Base-by-base conservation (phyloP, 83 land plant genomes). In the Larix sibirica region DNA sequence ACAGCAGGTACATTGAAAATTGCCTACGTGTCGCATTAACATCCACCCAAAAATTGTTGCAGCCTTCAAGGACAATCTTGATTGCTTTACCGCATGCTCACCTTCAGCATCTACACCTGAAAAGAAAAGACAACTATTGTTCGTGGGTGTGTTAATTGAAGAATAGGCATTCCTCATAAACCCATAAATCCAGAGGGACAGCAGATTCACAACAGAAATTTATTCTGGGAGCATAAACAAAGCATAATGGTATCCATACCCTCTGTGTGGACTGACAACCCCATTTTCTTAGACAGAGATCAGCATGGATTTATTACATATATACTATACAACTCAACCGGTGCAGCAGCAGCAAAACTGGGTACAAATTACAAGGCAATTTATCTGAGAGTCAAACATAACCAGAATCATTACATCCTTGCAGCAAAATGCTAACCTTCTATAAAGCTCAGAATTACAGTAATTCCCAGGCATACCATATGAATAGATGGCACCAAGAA, bases 21-120 rank as follows among this genome's bases (percentile, higher is more conserved):
- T 21, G 44, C 6, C 42, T 56, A 7, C 62, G 62, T 63, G 21
- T 64, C 16, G 16, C 14, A 62, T 54, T 71, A 44, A 71, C 76
- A 71, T 40, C 21, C 50, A 73, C 77, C 77, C 77, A 73, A 73
- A 68, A 42, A 40, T 5, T 2, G 74, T 21, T 64, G 68, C 68
- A 62, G 40, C 70, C 81, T 36, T 33, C 28, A 58, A 80, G 68
- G 50, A 63, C 10, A 6, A 56, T 40, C 50, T 59, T 38, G 50
- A 64, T n/a, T 36, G 31, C 42, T 61, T 56, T 62, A 38, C 21
- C 38, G 54, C 12, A 63, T 62, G 58, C 76, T 24, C 76, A 40
- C 21, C 47, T 71, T 71, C n/a, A 20, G 23, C 24, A 73, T 71
- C 76, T 20, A 40, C 47, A 40, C 76, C 76, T 71, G 50, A 71